These are phyloP conservation scores for Syzygium jambos DNA, from an alignment of 345 rosid genomes.

Conservation along the genomic window DNA sequence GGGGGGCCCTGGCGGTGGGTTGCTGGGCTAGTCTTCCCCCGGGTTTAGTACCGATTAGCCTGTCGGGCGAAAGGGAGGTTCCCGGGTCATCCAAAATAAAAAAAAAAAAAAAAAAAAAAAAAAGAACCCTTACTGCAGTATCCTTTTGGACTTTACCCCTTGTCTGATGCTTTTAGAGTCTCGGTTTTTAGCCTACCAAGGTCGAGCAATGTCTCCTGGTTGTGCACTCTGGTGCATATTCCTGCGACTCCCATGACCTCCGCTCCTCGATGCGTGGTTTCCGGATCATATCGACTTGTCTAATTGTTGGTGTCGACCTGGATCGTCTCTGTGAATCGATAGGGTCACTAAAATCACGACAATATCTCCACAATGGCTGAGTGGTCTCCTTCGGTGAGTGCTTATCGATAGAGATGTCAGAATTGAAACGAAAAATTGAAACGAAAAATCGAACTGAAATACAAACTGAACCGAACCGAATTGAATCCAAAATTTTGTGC, in stretches of 20 bases:
- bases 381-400: not conserved
- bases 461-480: too few relatives aligned
- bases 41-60: too few relatives aligned
- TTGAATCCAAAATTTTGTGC: too few relatives aligned
- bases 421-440: too few relatives aligned
- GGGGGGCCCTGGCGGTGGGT: too few relatives aligned
- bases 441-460: accelerated
- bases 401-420: too few relatives aligned
- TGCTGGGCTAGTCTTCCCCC: too few relatives aligned
- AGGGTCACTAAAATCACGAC: not conserved
- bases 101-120: too few relatives aligned
- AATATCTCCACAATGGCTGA: not conserved
- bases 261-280: not conserved
- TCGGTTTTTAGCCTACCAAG: not conserved
- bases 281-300: not conserved
- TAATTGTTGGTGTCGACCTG: not conserved
- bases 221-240: not conserved
- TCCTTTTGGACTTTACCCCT: not conserved
- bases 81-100: too few relatives aligned
- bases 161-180: not conserved
- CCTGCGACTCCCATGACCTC: not conserved
- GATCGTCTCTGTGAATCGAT: not conserved
- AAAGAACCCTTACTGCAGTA: not conserved
- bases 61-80: too few relatives aligned
- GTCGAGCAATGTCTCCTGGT: not conserved